Percentiles rank a stretch among this genome's conserved stretches.
Evolutionary conservation across 371 early-diverging fungal species (phyloP).

Genomic region (Haplosporangium sp.): DNA sequence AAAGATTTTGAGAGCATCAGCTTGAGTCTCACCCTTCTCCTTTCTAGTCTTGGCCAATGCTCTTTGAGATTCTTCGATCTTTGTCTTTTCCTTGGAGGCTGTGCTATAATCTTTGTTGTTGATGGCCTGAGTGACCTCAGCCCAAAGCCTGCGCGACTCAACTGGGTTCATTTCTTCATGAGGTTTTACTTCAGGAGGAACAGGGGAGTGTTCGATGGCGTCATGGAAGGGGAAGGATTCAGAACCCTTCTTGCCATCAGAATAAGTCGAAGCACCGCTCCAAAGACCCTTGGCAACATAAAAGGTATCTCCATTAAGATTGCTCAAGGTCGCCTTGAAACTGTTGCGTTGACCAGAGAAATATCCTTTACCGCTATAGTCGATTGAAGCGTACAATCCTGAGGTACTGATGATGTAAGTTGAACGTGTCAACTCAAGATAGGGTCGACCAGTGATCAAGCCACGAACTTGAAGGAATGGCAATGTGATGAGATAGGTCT

Average conservation of each 20-base stretch:
- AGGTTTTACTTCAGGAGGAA: conserved; percentile 54
- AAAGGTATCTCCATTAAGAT: conserved; percentile 58
- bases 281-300: conserved; percentile 76
- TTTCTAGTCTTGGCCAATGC: conserved; percentile 75
- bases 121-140: conserved; percentile 76
- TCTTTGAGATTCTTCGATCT: conserved; percentile 81
- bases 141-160: conserved; percentile 84
- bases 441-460: conserved; percentile 83
- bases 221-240: conserved; percentile 70
- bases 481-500: conserved; percentile 79
- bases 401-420: conserved; percentile 74
- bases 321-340: conserved; percentile 76
- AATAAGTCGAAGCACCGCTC: conserved; percentile 71
- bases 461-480: conserved; percentile 84
- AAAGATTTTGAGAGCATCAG: conserved; percentile 39
- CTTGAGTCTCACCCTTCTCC: conserved; percentile 69
- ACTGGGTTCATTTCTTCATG: conserved; percentile 69
- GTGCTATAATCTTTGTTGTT: conserved; percentile 71
- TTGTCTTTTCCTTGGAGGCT: conserved; percentile 78
- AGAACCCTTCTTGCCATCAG: conserved; percentile 60
- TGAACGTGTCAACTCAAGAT: conserved; percentile 80
- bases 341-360: conserved; percentile 84
- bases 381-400: conserved; percentile 76
- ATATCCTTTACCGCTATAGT: conserved; percentile 83
- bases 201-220: conserved; percentile 44